A percentile compares a stretch with the other conserved stretches of the same genome.
Evolutionary conservation across 2,329 filamentous ascomycete species (phyloP).

Genomic region (Davidsoniella virescens): DNA sequence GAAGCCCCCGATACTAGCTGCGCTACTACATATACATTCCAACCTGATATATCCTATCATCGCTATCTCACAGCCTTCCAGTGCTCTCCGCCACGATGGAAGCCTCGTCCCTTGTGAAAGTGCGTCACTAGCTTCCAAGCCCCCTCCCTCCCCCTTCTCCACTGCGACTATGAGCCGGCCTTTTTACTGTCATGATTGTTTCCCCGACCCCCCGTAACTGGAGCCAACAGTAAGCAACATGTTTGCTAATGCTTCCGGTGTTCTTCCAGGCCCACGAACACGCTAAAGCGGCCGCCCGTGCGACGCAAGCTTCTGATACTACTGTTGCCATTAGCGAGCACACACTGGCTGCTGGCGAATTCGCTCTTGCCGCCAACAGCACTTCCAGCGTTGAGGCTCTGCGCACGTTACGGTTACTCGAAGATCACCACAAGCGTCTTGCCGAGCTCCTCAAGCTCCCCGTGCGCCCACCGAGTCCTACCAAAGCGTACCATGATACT

Average conservation of each 20-base stretch:
- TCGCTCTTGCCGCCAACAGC: constrained; percentile 61
- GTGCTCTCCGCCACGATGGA: constrained; percentile 37
- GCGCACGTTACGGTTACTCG: constrained; percentile 68
- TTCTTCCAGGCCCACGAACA: constrained; percentile 64
- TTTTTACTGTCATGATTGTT: too few relatives aligned
- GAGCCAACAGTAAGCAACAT: not conserved
- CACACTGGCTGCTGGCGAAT: constrained; percentile 73
- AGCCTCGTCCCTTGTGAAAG: constrained; percentile 49
- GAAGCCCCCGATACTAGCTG: too few relatives aligned
- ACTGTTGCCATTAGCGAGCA: constrained; percentile 77
- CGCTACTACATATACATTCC: too few relatives aligned
- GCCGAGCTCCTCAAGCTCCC: constrained; percentile 66
- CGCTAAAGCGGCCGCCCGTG: constrained; percentile 65
- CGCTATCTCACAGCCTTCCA: too few relatives aligned
- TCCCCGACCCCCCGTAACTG: too few relatives aligned
- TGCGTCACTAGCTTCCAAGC: constrained; percentile 20
- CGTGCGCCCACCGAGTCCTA: constrained; percentile 41
- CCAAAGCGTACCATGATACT: constrained; percentile 22
- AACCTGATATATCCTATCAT: too few relatives aligned
- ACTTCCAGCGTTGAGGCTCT: constrained; percentile 59
- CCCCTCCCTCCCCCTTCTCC: not conserved
- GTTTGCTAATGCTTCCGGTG: not conserved
- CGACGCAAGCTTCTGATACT: constrained; percentile 57
- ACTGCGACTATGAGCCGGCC: too few relatives aligned
- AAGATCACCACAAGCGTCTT: constrained; percentile 72